These are phyloP conservation scores for Aphanomyces cochlioides DNA, from an alignment of 352 stramenopile genomes.

Conservation along the genomic window DNA sequence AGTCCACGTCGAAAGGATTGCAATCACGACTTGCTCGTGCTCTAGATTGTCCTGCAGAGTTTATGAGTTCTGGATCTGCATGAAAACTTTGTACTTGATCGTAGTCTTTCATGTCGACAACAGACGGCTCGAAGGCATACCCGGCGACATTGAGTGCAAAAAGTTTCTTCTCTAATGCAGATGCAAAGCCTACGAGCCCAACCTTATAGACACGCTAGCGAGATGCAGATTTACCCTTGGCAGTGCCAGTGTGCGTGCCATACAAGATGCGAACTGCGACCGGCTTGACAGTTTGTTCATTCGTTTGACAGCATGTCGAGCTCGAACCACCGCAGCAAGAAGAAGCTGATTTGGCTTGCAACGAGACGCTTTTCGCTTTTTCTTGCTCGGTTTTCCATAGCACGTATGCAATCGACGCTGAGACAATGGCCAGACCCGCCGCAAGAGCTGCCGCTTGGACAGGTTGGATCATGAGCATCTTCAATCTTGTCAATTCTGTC, in stretches of 20 bases:
- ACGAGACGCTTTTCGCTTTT: constrained; percentile 29
- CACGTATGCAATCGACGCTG: constrained; percentile 33
- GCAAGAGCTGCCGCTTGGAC: neutral
- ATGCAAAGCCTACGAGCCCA: constrained; percentile 48
- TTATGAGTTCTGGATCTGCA: neutral
- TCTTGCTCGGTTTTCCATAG: constrained; percentile 22
- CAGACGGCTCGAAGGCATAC: constrained; percentile 77
- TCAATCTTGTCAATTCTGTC: constrained; percentile 2
- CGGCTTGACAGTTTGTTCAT: constrained; percentile 37
- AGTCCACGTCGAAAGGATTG: constrained; percentile 84
- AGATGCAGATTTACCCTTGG: constrained; percentile 44
- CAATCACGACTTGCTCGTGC: constrained; percentile 78
- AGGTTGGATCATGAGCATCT: constrained; percentile 22
- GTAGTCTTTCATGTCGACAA: constrained; percentile 87
- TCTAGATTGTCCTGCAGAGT: constrained; percentile 70
- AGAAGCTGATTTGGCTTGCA: constrained; percentile 5
- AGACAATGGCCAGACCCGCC: constrained; percentile 11
- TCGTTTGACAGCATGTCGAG: constrained; percentile 24
- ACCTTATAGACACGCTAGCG: neutral
- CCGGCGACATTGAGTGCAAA: constrained; percentile 76
- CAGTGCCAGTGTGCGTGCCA: constrained; percentile 79
- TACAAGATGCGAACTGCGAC: constrained; percentile 79
- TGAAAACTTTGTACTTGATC: constrained; percentile 41
- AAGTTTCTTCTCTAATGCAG: constrained; percentile 67
- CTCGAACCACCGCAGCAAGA: neutral